Base-by-base conservation (phyloP, 805 yeast species). In the Metschnikowia hibisci region DNA sequence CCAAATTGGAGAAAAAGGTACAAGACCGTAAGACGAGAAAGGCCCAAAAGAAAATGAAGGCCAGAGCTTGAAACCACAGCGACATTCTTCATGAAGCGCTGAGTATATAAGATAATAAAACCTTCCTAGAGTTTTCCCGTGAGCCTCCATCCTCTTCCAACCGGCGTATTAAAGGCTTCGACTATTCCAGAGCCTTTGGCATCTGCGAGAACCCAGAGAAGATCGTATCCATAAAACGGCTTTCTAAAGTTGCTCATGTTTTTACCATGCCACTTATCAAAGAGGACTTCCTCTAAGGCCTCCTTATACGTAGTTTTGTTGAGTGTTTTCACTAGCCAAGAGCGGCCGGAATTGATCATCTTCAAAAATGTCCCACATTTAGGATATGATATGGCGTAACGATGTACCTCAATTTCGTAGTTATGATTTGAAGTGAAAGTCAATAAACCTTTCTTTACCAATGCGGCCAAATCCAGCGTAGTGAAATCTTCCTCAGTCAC, bases 1-100 rank as follows among this genome's bases (percentile, higher is more conserved):
- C 81, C 52, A 87, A 84, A 67, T 63, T 77, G 33, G 91, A 85
- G 51, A 81, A 80, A 69, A 87, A 84, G 69, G 87, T 84, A 63
- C 72, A 73, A 52, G 95, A 87, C 54, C 87, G 83, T 72, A 87
- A 81, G 64, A 87, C 82, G 61, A 81, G 88, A 70, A 86, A 87
- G 67, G 67, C 69, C 61, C 75, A 70, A 66, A 81, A 76, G 65
- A 81, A 78, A 66, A 82, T 83, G 65, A 80, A 74, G 54, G 58
- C 65, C 31, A 66, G 64, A 53, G 56, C 61, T 54, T 64, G 52
- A 56, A 7, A 7, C 6, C 5, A 9, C 11, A 12, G 9, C 6
- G 13, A 6, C n/a, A 14, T 6, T 35, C 4, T 25, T 20, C 12
- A 11, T n/a, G 8, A n/a, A 13, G 18, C 7, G 27, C 32, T 39